Evolutionary conservation across 768 basidiomycete genomes (phyloP), one percentile per base, ranked within the genome.

Genomic region (Mycena latifolia): DNA sequence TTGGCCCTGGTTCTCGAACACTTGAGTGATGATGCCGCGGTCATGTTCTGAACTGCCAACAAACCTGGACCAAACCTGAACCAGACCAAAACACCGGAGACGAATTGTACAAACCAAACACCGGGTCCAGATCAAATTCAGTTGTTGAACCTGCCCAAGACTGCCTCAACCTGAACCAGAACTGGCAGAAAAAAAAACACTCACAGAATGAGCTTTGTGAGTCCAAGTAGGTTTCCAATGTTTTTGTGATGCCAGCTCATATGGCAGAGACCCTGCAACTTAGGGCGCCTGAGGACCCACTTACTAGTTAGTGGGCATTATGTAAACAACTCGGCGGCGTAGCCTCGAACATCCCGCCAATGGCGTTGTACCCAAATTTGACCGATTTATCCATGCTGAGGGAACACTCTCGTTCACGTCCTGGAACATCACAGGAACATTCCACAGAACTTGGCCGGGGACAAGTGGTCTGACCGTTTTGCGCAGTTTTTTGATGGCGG

Each of bases 31-130:
- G 31, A 11, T 33, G 11, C 24, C 24, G 47, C 25, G 27, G 31
- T 33, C 31, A 33, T 33, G 31, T 33, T 33, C 31, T 33, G 31
- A 46, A 17, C 45, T 46, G 45, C 45, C n/a, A n/a, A 46, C 45
- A 46, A 46, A 24, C 18, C 45, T 46, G 45, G 45, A 46, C n/a
- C 45, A 46, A 46, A 46, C n/a, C 45, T 46, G 45, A 46, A 25
- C n/a, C 45, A 46, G n/a, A 46, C 45, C 45, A 46, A 46, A 46
- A n/a, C 18, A n/a, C 22, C n/a, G n/a, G 22, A 46, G 22, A n/a
- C n/a, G n/a, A n/a, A n/a, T n/a, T n/a, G n/a, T n/a, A n/a, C 45
- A 46, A 46, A n/a, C 45, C 45, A 46, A 24, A 22, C 45, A 1
- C 45, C 22, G 45, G 45, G 45, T 22, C n/a, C n/a, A 17, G 45